These are phyloP conservation scores for Hypomyces rosellus DNA, from an alignment of 2,329 filamentous ascomycete genomes.

Conservation along the genomic window DNA sequence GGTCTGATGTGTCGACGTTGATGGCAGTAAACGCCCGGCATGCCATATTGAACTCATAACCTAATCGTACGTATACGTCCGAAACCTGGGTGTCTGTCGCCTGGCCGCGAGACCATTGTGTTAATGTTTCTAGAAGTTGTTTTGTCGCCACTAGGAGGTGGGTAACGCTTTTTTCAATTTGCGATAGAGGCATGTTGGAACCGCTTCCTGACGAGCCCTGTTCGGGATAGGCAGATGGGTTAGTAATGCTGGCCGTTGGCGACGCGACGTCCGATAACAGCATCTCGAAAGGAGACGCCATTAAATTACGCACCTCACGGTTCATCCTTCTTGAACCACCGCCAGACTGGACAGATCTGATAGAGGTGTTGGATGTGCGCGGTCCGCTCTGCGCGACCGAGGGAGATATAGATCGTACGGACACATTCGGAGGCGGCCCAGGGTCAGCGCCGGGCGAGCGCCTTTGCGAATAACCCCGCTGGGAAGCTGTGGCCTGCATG, in stretches of 20 bases:
- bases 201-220: constrained; percentile 45
- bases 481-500: constrained; percentile 48
- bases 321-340: constrained; percentile 25
- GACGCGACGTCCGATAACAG: constrained; percentile 22
- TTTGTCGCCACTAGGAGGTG: constrained; percentile 97
- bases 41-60: constrained; percentile 99
- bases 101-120: constrained; percentile 90
- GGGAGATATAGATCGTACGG: constrained; percentile 55
- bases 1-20: constrained; percentile 87
- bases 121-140: constrained; percentile 92
- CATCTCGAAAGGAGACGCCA: constrained; percentile 2
- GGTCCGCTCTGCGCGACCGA: constrained; percentile 44
- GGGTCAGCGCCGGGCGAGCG: constrained; percentile 58
- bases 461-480: constrained; percentile 48
- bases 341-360: constrained; percentile 48
- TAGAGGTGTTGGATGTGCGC: constrained; percentile 61
- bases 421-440: constrained; percentile 50
- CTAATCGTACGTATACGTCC: constrained; percentile 93
- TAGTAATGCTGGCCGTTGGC: neutral
- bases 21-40: constrained; percentile 96
- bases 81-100: constrained; percentile 94
- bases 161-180: constrained; percentile 98
- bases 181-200: constrained; percentile 73
- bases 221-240: neutral
- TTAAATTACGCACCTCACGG: constrained; percentile 27